Evolutionary conservation across 2,329 filamentous ascomycete species (phyloP).

Genomic region (Fonsecaea erecta): DNA sequence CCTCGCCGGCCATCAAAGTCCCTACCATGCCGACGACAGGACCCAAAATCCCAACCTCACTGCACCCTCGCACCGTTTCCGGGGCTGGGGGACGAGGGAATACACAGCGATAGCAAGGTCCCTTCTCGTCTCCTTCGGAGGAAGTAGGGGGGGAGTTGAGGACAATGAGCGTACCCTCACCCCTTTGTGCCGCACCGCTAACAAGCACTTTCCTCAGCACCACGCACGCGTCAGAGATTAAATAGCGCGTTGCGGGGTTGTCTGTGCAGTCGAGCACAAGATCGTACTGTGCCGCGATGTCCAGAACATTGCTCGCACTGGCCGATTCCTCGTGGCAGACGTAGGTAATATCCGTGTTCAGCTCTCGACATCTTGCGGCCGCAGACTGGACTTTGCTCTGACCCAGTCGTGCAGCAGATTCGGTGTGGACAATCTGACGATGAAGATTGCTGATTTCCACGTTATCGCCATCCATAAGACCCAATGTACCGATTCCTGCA

Average conservation of each 20-base stretch:
- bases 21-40: slow-evolving; percentile 95
- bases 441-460: slow-evolving; percentile 93
- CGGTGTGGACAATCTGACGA: slow-evolving; percentile 80
- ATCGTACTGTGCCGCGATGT: slow-evolving; percentile 63
- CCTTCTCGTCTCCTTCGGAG: slow-evolving; percentile 55
- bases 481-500: slow-evolving; percentile 81
- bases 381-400: slow-evolving; percentile 31
- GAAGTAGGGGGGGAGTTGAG: slow-evolving; percentile 64
- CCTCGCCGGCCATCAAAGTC: slow-evolving; percentile 85
- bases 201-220: slow-evolving; percentile 78
- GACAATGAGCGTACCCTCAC: slow-evolving; percentile 86
- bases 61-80: slow-evolving; percentile 80
- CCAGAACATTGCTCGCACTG: slow-evolving; percentile 21
- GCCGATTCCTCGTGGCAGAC: slow-evolving; percentile 27
- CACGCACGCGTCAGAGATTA: slow-evolving; percentile 89
- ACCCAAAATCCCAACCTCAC: slow-evolving; percentile 89
- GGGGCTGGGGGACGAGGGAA: slow-evolving; percentile 87
- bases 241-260: slow-evolving; percentile 85
- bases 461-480: slow-evolving; percentile 82
- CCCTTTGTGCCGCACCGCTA: slow-evolving; percentile 85
- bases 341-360: slow-evolving; percentile 33
- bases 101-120: slow-evolving; percentile 91
- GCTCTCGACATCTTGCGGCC: slow-evolving; percentile 25
- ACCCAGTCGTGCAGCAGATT: slow-evolving; percentile 64
- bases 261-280: slow-evolving; percentile 94